Evolutionary conservation across 2,329 filamentous ascomycete genomes (phyloP), one percentile per base, ranked within the genome.

Genomic region (Ophiostoma novo-ulmi): DNA sequence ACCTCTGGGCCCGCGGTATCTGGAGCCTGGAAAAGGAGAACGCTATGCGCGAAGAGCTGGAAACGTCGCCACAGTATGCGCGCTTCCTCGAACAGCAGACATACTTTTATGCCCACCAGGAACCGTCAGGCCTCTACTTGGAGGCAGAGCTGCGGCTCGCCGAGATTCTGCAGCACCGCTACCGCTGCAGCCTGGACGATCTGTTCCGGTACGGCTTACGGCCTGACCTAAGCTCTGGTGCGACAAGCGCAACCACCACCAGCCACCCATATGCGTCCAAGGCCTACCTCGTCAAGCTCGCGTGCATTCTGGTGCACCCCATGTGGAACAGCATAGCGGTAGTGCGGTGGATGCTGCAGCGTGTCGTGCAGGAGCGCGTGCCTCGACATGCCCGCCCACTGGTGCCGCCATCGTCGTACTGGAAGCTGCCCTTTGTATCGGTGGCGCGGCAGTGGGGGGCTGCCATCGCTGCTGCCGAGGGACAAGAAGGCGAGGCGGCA

Each of bases 151-250:
- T 74, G 67, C 69, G 68, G 3, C 69, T 75, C 11, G 73, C 72
- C 70, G 70, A 69, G 5, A 70, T 73, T 13, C 67, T 74, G 63
- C 71, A 71, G 68, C 72, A 73, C 68, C 70, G 72, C 7, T 73
- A 73, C 68, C 71, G 71, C 31, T 70, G 72, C 44, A 69, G 66
- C 13, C 70, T 75, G 10, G 71, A 70, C 69, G 72, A 73, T 61
- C 65, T 75, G 7, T 75, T 75, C 44, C 73, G 74, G 3, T 74
- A 75, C 66, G 74, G 74, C 4, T 68, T 75, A 11, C 63, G 55
- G 67, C 73, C 72, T 17, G 65, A 41, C 69, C 4, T 65, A 35
- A 7, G 31, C 22, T 11, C 4, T 11, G 58, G 58, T 14, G 17
- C 26, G 26, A 63, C n/a, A 58, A 8, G 2, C 52, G 6, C 5